Percentiles rank a stretch among this genome's conserved stretches.
Evolutionary conservation across 2,329 filamentous ascomycete genomes (phyloP).

Genomic region (Epichloe festucae): DNA sequence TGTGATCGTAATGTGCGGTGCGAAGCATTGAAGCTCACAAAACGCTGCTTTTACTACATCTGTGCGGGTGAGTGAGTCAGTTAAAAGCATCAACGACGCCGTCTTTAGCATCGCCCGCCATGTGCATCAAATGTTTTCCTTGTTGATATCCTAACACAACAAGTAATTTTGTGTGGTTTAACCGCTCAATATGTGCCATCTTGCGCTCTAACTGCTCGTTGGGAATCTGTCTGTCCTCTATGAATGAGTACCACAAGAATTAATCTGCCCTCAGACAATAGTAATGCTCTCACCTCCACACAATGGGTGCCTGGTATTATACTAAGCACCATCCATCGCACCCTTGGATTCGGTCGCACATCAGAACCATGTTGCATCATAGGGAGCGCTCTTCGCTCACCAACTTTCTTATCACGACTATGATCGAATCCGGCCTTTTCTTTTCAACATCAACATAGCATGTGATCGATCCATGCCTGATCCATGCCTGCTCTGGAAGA

Average conservation of each 20-base stretch:
- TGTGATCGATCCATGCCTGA: background rate
- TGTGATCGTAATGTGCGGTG: no score
- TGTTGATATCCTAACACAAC: no score
- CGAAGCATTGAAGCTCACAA: no score
- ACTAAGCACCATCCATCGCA: background rate
- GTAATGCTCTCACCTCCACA: background rate
- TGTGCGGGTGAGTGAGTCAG: no score
- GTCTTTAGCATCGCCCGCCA: no score
- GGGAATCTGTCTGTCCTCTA: background rate
- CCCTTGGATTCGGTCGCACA: background rate
- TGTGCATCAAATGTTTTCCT: no score
- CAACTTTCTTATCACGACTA: background rate
- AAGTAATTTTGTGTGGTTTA: no score
- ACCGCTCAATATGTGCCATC: background rate
- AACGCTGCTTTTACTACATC: no score
- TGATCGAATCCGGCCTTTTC: background rate
- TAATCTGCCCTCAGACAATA: background rate
- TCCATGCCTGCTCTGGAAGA: background rate
- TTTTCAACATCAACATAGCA: background rate
- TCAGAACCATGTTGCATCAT: background rate
- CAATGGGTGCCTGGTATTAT: constrained; percentile 1
- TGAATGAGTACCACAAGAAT: background rate
- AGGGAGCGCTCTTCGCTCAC: no score
- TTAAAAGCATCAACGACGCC: no score
- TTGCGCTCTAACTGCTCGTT: background rate